Conservation (phyloP, 2,329 filamentous ascomycete species). For the Hymenoscyphus fraxineus region DNA sequence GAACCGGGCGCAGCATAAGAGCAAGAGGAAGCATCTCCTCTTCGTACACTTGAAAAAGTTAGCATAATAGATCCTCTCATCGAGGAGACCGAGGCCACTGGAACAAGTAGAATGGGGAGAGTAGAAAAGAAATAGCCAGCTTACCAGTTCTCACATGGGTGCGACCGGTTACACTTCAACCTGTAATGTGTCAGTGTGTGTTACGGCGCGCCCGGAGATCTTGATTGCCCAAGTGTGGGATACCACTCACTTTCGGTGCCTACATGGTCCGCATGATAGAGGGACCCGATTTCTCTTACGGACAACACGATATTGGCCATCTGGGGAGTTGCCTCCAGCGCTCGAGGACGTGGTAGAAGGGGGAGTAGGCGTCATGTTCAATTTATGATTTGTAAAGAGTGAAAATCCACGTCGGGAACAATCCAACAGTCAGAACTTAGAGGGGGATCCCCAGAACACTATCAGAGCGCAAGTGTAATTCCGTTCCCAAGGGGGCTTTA, state of each 20-base stretch:
- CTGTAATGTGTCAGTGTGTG: slow-evolving; percentile 42
- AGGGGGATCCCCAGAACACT: not conserved
- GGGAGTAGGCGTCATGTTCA: slow-evolving; percentile 68
- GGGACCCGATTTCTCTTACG: slow-evolving; percentile 90
- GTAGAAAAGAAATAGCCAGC: not conserved
- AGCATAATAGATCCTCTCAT: not conserved
- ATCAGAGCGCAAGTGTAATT: not conserved
- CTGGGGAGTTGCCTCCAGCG: slow-evolving; percentile 71
- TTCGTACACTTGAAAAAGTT: slow-evolving; percentile 54
- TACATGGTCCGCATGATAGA: slow-evolving; percentile 85
- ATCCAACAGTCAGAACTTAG: not conserved
- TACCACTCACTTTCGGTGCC: slow-evolving; percentile 75
- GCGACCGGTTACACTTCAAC: slow-evolving; percentile 87
- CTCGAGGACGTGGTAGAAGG: slow-evolving; percentile 74
- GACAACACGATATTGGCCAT: slow-evolving; percentile 82
- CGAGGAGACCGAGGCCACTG: not conserved
- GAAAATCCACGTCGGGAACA: not conserved
- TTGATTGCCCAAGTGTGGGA: not conserved
- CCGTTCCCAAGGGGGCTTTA: not conserved
- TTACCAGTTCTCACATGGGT: slow-evolving; percentile 85
- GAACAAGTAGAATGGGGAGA: not conserved
- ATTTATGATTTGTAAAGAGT: slow-evolving; percentile 2
- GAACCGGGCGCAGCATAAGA: slow-evolving; percentile 71
- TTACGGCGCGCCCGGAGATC: not conserved
- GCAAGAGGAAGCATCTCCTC: slow-evolving; percentile 75